A percentile compares a stretch with the other conserved stretches of the same genome.
These are phyloP conservation scores for Heliamphora pulchella DNA, from an alignment of 179 eudicot genomes.

Conservation along the genomic window DNA sequence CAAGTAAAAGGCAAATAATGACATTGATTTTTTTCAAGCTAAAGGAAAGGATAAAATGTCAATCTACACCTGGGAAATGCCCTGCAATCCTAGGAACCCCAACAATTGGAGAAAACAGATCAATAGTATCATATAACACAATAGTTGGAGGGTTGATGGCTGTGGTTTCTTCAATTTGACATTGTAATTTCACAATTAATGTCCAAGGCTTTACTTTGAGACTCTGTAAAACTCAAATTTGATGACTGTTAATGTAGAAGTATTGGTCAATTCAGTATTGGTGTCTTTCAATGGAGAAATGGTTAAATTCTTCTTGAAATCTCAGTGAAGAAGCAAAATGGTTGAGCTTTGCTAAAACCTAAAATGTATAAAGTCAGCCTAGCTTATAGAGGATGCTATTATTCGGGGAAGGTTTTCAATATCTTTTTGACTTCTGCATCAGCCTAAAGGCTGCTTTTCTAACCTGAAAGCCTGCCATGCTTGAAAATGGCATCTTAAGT, in stretches of 20 bases:
- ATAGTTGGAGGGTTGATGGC: background rate
- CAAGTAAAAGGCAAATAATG: background rate
- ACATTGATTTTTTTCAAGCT: background rate
- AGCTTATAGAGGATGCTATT: background rate
- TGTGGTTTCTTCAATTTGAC: background rate
- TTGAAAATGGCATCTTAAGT: background rate
- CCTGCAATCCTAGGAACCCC: background rate
- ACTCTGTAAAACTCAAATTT: background rate
- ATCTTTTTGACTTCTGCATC: background rate
- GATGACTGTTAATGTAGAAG: conserved; percentile 3
- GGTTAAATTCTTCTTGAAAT: background rate
- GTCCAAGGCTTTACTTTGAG: background rate
- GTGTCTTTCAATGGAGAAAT: background rate
- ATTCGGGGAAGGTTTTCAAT: too few relatives aligned
- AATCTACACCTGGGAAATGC: background rate
- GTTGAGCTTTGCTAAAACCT: background rate
- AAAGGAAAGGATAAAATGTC: background rate
- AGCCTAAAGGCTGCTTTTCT: background rate
- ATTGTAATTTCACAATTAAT: background rate
- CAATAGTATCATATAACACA: background rate
- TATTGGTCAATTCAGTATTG: background rate
- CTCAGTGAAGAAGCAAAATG: background rate
- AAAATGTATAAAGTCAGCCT: background rate
- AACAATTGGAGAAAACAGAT: background rate
- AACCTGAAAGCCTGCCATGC: background rate